phyloP scores from a whole-genome alignment of 768 basidiomycete species.

The Boletus barrowsii region DNA sequence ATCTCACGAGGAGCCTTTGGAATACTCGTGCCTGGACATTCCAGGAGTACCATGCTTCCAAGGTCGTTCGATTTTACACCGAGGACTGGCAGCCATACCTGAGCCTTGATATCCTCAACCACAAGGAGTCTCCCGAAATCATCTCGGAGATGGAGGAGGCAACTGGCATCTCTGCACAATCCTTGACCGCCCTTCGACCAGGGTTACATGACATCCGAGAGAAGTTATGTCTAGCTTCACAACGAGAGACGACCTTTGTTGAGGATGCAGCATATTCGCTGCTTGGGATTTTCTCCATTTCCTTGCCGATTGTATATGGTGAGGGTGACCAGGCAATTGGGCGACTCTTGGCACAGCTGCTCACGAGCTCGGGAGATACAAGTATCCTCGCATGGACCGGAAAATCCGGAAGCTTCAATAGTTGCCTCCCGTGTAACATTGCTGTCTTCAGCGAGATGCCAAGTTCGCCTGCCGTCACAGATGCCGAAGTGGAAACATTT shows the following conservation, averaged over 20 bases:
- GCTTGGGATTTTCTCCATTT: constrained; percentile 8
- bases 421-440: neutral
- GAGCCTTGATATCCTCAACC: constrained; percentile 2
- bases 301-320: constrained; percentile 10
- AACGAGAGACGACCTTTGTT: neutral
- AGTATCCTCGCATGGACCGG: neutral
- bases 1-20: neutral
- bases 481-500: neutral
- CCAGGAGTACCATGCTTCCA: constrained; percentile 15
- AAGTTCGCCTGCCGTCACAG: neutral
- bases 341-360: constrained; percentile 3
- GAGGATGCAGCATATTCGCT: constrained; percentile 15
- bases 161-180: neutral
- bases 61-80: constrained; percentile 8
- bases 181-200: constrained; percentile 3
- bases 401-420: neutral
- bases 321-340: constrained; percentile 10
- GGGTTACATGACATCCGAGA: constrained; percentile 2
- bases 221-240: constrained; percentile 7
- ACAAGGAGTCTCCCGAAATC: constrained; percentile 4
- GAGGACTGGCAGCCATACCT: constrained; percentile 10
- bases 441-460: neutral
- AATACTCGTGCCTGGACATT: neutral
- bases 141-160: constrained; percentile 10
- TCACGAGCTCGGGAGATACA: neutral